Conservation (phyloP, 495 filamentous ascomycete species). For the Trichoderma reesei region DNA sequence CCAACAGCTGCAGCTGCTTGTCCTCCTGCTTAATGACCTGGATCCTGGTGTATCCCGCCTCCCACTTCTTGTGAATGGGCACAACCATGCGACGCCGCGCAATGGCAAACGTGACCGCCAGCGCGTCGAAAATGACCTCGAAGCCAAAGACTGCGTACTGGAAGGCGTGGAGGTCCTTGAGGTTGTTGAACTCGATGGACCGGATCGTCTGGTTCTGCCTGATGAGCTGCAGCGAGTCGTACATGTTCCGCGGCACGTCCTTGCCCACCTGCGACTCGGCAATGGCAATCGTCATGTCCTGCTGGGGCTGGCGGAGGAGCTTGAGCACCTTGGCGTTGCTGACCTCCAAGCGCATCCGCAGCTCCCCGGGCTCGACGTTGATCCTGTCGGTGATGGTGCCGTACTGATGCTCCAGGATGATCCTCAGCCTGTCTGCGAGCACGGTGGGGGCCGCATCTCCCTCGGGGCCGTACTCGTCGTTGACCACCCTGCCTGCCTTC, state of each 20-base stretch:
- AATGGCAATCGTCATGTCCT: constrained; percentile 58
- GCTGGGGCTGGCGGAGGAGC: constrained; percentile 53
- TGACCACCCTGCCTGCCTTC: constrained; percentile 44
- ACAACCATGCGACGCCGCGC: constrained; percentile 78
- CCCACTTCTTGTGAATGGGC: constrained; percentile 88
- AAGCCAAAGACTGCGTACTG: constrained; percentile 70
- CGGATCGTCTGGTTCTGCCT: constrained; percentile 35
- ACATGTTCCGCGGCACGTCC: constrained; percentile 45
- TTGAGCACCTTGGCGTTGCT: constrained; percentile 50
- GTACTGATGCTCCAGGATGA: constrained; percentile 55
- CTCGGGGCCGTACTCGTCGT: constrained; percentile 37
- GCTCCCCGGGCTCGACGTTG: constrained; percentile 64
- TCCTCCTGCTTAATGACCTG: constrained; percentile 64
- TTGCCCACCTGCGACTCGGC: constrained; percentile 51
- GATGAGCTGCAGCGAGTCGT: constrained; percentile 40
- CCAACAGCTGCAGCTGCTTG: constrained; percentile 61
- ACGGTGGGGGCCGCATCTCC: constrained; percentile 46
- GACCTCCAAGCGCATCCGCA: constrained; percentile 53
- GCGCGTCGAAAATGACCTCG: constrained; percentile 61
- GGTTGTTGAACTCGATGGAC: constrained; percentile 42
- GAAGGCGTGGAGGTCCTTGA: constrained; percentile 62
- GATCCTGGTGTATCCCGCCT: constrained; percentile 60
- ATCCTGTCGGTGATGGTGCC: constrained; percentile 66
- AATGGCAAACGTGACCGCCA: constrained; percentile 66
- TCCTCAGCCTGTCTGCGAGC: constrained; percentile 58